A percentile compares a stretch with the other conserved stretches of the same genome.
Conservation (phyloP, 2,329 filamentous ascomycete species). For the Aureobasidium uvarum region DNA sequence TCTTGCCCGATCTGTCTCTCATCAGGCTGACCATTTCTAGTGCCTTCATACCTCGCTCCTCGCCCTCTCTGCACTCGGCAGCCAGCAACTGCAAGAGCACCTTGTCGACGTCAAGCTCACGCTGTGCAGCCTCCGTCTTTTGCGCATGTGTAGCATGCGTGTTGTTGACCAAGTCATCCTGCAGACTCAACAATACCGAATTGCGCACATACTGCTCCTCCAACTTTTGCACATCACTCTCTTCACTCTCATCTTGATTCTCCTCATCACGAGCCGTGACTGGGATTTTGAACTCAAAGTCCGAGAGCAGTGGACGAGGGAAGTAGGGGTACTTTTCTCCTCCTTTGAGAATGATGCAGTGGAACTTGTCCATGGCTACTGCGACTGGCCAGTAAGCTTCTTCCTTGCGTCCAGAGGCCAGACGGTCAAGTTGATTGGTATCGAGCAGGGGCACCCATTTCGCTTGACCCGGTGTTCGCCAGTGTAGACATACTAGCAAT, state of each 20-base stretch:
- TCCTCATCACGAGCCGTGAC: conserved; percentile 52
- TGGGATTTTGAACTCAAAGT: conserved; percentile 90
- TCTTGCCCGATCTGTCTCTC: conserved; percentile 78
- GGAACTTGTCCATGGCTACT: conserved; percentile 85
- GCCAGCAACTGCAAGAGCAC: conserved; percentile 84
- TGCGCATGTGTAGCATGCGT: conserved; percentile 65
- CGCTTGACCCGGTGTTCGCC: conserved; percentile 81
- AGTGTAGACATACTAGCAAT: conserved; percentile 82
- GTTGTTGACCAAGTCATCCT: conserved; percentile 69
- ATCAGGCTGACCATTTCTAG: conserved; percentile 86
- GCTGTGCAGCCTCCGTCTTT: conserved; percentile 63
- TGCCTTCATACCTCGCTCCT: conserved; percentile 92
- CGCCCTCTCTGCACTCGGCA: conserved; percentile 84
- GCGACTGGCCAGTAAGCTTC: conserved; percentile 96
- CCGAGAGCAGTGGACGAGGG: conserved; percentile 81
- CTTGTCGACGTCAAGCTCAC: conserved; percentile 87
- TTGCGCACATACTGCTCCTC: conserved; percentile 66
- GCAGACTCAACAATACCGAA: conserved; percentile 68
- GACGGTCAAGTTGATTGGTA: conserved; percentile 76
- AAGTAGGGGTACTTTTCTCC: conserved; percentile 92
- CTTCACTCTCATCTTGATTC: conserved; percentile 41
- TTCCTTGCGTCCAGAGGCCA: conserved; percentile 79
- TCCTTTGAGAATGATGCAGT: conserved; percentile 98
- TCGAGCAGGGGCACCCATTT: conserved; percentile 91
- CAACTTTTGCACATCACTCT: conserved; percentile 34